These are phyloP conservation scores for Arabidopsis lyrata DNA, from an alignment of 441 rosid genomes.

Conservation along the genomic window DNA sequence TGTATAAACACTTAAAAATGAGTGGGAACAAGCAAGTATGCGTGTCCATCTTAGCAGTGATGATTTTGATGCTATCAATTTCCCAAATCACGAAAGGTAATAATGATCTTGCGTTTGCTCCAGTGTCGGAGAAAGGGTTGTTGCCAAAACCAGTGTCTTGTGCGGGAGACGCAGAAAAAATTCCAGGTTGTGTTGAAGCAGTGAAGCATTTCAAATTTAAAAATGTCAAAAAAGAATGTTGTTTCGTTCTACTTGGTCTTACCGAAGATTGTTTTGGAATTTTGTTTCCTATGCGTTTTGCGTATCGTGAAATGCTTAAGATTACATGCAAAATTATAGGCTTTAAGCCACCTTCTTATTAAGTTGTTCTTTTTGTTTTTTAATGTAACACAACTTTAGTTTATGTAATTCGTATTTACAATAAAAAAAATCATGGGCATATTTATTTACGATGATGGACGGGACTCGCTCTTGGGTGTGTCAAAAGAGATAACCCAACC, in stretches of 20 bases:
- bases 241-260: constrained; percentile 14
- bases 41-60: neutral
- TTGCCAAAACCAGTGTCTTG: neutral
- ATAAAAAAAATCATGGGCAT: neutral
- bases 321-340: neutral
- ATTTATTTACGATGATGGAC: no score
- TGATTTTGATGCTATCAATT: constrained; percentile 13
- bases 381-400: neutral
- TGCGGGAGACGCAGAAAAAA: neutral
- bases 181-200: neutral
- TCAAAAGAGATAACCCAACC: no score
- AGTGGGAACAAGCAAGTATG: neutral
- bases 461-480: no score
- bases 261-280: constrained; percentile 25
- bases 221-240: constrained; percentile 22
- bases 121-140: neutral
- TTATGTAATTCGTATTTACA: neutral
- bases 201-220: constrained; percentile 13
- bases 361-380: neutral
- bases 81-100: constrained; percentile 9
- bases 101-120: neutral
- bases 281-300: constrained; percentile 1
- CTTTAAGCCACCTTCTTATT: neutral
- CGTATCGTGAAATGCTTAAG: neutral
- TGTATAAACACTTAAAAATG: constrained; percentile 9